Evolutionary conservation across 2,329 filamentous ascomycete genomes (phyloP), one percentile per base, ranked within the genome.

Genomic region (Diaporthe amygdali): DNA sequence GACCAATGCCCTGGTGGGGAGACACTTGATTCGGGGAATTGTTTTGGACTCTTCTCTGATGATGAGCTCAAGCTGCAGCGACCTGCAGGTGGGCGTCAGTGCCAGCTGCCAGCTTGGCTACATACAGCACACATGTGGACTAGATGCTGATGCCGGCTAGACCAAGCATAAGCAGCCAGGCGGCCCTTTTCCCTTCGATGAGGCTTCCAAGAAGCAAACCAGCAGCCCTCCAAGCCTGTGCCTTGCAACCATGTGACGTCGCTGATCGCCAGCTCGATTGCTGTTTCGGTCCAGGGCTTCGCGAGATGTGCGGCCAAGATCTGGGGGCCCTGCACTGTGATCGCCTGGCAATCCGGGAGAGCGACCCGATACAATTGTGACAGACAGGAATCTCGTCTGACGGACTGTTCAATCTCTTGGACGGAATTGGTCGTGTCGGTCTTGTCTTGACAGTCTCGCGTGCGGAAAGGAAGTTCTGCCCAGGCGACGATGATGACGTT

Each of bases 281-380:
- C 59, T 64, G 59, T 49, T 37, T 64, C 25, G 59, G 59, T 47
- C 10, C 41, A 2, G 41, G 34, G 55, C 59, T 63, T 63, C 59
- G n/a, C 34, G n/a, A 25, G 20, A 41, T 32, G 41, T 27, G 41
- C 44, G 9, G n/a, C 59, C 59, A 64, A 30, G 44, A 64, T 64
- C 59, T 49, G 59, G 59, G 30, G 59, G n/a, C n/a, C n/a, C 59
- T 37, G 59, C 44, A 27, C 44, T 64, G 59, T 37, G 59, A 64
- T 64, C 59, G 59, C 44, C 59, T 49, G 59, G 59, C 59, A 64
- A 64, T 64, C 59, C 59, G 59, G 59, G 44, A 64, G 41, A 47
- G 41, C 59, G 44, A 64, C 41, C 59, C 44, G 59, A 49, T 27
- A 7, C 49, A 27, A n/a, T 47, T 27, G 27, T 17, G 41, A 3